Conservation (phyloP, 1,284 basidiomycete species). For the Pseudozyma tsukubaensis region DNA sequence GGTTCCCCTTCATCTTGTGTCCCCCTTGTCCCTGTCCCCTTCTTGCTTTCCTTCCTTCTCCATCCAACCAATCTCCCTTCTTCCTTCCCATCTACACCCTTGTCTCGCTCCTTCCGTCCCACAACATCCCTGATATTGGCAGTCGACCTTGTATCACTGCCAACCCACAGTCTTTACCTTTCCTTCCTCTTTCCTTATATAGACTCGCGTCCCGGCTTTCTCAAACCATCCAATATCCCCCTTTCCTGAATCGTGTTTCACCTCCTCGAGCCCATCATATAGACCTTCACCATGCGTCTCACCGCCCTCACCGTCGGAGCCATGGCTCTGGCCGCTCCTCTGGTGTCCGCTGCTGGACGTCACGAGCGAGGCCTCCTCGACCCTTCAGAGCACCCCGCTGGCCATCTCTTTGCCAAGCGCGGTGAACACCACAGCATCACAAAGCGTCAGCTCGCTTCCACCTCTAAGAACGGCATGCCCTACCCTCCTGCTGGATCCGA, state of each 20-base stretch:
- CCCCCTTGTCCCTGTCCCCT: neutral
- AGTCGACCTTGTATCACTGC: conserved; percentile 18
- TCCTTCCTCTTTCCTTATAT: conserved; percentile 8
- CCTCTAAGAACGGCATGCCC: conserved; percentile 55
- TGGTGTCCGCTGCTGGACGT: conserved; percentile 27
- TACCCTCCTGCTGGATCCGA: conserved; percentile 53
- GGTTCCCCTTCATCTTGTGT: neutral
- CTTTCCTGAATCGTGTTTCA: neutral
- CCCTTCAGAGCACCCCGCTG: conserved; percentile 41
- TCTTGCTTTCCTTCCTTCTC: neutral
- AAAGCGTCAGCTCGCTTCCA: conserved; percentile 45
- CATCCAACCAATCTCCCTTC: conserved; percentile 7
- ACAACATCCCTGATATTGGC: conserved; percentile 11
- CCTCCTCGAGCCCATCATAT: neutral
- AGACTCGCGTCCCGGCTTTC: conserved; percentile 1
- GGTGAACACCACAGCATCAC: conserved; percentile 38
- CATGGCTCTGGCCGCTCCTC: conserved; percentile 43
- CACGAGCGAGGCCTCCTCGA: conserved; percentile 43
- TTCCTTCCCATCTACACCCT: conserved; percentile 3
- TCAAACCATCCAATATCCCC: neutral
- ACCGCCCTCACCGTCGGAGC: conserved; percentile 37
- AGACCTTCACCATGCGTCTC: conserved; percentile 39
- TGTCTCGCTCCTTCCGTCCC: neutral
- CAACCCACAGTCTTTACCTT: conserved; percentile 43
- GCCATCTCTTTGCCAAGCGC: conserved; percentile 48